Base-by-base conservation (phyloP, 345 rosid genomes). In the Bruguiera sexangula region DNA sequence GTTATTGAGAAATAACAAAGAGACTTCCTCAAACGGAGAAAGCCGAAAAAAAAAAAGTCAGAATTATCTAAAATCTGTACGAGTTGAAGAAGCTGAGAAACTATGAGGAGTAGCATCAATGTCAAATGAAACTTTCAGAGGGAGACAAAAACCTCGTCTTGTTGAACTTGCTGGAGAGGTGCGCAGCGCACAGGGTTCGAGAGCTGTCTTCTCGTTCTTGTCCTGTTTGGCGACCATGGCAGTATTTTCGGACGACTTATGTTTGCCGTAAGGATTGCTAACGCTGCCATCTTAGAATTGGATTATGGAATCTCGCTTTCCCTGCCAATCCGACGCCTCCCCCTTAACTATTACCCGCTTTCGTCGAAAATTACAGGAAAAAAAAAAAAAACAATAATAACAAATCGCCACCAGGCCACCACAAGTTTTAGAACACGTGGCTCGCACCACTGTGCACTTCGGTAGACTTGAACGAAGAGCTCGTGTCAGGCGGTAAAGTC, bases 101-200 rank as follows among this genome's bases (percentile, higher is more conserved):
- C 19, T 43, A 13, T 43, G 16, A 13, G 4, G 19, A 43, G 50
- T 13, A 11, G 50, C 50, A 13, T 43, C 0, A 13, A 43, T 43
- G 50, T 43, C 50, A 24, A 56, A 56, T 3, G 16, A 8, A 27
- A 24, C 18, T 56, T 56, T 27, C 31, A 10, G 11, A 4, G 29
- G 18, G 18, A 56, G 29, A 24, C 29, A 56, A 56, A 24, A 30
- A 73, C 68, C 77, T 69, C 54, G 82, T 81, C 79, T 32, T 59
- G 69, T 53, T 71, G 75, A 56, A 76, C 70, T 69, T 76, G 84
- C 66, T 73, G 71, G 59, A 74, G 69, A 51, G 88, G 79, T 56
- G 69, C 73, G 58, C 96, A 89, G 30, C 64, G 74, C 20, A 60
- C 52, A 24, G 89, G 86, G 64, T 77, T 83, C 24, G 64, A 71